Evolutionary conservation across 2,329 filamentous ascomycete species (phyloP), one percentile per base, ranked within the genome.

Genomic region (Phoma sp.): DNA sequence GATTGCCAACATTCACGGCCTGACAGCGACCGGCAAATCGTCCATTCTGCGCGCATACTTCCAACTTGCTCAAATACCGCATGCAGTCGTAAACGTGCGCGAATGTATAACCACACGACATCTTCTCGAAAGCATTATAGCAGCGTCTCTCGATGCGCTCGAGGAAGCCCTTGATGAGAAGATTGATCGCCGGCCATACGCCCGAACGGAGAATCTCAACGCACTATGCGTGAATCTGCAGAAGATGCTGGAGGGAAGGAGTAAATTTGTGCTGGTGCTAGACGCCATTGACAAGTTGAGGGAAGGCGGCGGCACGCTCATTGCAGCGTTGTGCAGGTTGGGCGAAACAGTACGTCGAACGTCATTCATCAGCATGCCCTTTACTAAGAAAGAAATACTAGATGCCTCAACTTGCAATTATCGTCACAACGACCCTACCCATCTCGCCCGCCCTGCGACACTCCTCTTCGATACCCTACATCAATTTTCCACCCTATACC

Each of bases 11-110:
- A 75, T 96, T 43, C 87, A 98, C 73, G 95, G 95, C 45, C 85
- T 92, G 27, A 87, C 93, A 67, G 89, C 91, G 2, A 96, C 93
- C 0, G 93, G 92, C 36, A 98, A 98, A 77, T 90, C 86, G 29
- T 84, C 85, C 42, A 82, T 96, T 45, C 80, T 88, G 3, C 80
- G 81, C 52, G 80, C 82, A 3, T 82, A 91, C 13, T 82, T 96
- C 2, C 70, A 82, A 25, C 67, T 70, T 1, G 77, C 83, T 9
- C 62, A 61, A 7, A 67, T 87, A 13, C 76, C 77, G 23, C 83
- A 88, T 65, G 83, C 86, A 33, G 78, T 89, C 27, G 77, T 93
- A 56, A 86, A 85, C 63, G 89, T 86, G 22, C 79, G 83, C 60
- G 90, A 93, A 77, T 93, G 89, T 70, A 88, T 96, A 59, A 92